These are phyloP conservation scores for Firmiana major DNA, from an alignment of 345 rosid species.

Conservation along the genomic window DNA sequence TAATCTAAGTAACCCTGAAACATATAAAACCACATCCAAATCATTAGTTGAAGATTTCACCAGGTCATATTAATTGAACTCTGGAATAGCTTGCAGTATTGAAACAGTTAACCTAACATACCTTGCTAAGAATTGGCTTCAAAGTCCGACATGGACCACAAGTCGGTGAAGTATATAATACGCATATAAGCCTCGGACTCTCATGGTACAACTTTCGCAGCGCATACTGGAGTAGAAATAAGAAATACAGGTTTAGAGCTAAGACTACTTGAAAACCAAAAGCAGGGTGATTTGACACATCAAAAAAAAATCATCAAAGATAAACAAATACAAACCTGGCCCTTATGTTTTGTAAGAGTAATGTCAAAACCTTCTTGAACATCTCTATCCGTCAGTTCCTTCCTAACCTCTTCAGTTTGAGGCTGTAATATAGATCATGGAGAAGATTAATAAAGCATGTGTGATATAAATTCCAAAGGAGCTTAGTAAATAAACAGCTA, in stretches of 20 bases:
- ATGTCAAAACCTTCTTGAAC: constrained; percentile 83
- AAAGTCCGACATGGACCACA: constrained; percentile 97
- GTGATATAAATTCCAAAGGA: not conserved
- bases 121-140: constrained; percentile 97
- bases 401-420: constrained; percentile 76
- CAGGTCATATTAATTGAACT: not conserved
- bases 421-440: constrained; percentile 46
- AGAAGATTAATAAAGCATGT: not conserved
- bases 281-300: not conserved
- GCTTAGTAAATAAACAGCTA: not conserved
- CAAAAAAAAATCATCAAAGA: not conserved
- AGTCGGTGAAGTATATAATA: constrained; percentile 81
- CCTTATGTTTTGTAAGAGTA: constrained; percentile 68
- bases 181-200: constrained; percentile 84
- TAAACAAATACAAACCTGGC: constrained; percentile 56
- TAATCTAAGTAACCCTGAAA: not conserved
- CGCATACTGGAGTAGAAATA: constrained; percentile 58
- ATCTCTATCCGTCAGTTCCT: constrained; percentile 80
- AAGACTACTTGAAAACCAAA: constrained; percentile 4
- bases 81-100: not conserved
- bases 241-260: constrained; percentile 8
- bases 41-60: not conserved
- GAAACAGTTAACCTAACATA: constrained; percentile 14
- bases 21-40: not conserved
- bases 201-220: constrained; percentile 90